phyloP scores from a whole-genome alignment of 495 filamentous ascomycete genomes.

The Daldinia bambusicola region DNA sequence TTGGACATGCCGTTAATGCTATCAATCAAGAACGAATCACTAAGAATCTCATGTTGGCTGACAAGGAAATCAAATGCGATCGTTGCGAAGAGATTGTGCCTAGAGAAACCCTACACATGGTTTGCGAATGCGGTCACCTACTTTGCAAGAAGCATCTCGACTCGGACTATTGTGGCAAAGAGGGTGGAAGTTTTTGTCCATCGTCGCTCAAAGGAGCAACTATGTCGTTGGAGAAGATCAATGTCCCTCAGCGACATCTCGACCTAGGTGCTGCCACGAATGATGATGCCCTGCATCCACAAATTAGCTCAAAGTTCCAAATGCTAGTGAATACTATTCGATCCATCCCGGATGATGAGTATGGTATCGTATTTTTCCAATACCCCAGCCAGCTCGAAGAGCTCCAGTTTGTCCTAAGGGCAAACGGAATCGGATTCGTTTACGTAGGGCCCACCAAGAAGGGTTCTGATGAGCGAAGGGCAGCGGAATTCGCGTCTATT shows the following conservation, averaged over 20 bases:
- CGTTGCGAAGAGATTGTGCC: constrained; percentile 39
- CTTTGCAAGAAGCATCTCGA: constrained; percentile 56
- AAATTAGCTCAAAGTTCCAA: constrained; percentile 37
- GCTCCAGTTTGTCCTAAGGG: constrained; percentile 39
- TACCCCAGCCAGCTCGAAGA: constrained; percentile 36
- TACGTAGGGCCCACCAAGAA: background rate
- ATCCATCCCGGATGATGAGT: constrained; percentile 37
- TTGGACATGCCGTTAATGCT: constrained; percentile 9
- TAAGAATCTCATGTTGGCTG: background rate
- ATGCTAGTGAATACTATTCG: constrained; percentile 41
- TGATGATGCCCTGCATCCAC: background rate
- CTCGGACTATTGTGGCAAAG: constrained; percentile 21
- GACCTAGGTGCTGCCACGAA: constrained; percentile 3
- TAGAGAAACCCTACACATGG: constrained; percentile 45
- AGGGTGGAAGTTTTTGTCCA: constrained; percentile 16
- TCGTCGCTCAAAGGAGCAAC: constrained; percentile 22
- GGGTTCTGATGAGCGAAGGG: background rate
- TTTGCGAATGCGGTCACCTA: constrained; percentile 62
- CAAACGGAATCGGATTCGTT: constrained; percentile 23
- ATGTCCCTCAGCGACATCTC: constrained; percentile 10
- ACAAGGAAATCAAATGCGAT: constrained; percentile 39
- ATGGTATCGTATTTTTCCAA: constrained; percentile 52
- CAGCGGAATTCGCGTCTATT: background rate
- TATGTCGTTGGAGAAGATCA: constrained; percentile 25
- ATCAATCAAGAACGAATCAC: constrained; percentile 24